Conservation (phyloP, 805 yeast species). For the Candida silvatica region DNA sequence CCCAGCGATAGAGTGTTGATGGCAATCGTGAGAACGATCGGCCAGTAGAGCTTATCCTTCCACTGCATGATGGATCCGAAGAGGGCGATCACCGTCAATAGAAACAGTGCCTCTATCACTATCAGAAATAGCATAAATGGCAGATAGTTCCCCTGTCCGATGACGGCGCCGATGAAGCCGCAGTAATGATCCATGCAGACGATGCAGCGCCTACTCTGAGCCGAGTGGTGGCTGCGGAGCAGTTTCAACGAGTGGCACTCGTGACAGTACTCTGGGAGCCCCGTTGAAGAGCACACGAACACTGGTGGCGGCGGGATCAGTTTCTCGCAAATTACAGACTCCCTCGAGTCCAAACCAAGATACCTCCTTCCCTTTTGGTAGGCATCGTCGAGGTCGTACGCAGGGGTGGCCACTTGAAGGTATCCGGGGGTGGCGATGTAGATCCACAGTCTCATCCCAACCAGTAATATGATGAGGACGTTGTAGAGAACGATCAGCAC, state of each 20-base stretch:
- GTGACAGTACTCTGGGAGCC: constrained; percentile 73
- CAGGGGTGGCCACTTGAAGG: constrained; percentile 28
- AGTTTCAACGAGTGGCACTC: constrained; percentile 58
- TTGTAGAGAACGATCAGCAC: constrained; percentile 25
- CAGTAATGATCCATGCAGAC: constrained; percentile 82
- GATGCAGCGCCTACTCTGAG: constrained; percentile 46
- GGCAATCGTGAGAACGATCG: constrained; percentile 27
- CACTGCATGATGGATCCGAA: constrained; percentile 14
- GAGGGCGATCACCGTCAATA: constrained; percentile 15
- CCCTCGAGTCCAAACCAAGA: constrained; percentile 1
- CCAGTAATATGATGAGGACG: constrained; percentile 18
- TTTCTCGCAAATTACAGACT: constrained; percentile 3
- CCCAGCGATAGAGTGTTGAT: constrained; percentile 35
- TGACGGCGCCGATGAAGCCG: constrained; percentile 61
- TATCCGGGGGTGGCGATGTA: constrained; percentile 51
- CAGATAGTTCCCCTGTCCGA: constrained; percentile 61
- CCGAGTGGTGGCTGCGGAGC: constrained; percentile 65
- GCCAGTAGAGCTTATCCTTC: constrained; percentile 12
- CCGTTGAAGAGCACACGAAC: constrained; percentile 63
- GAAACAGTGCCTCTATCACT: constrained; percentile 29
- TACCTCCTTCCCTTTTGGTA: constrained; percentile 11
- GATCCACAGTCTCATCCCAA: constrained; percentile 37
- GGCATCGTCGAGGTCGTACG: constrained; percentile 22
- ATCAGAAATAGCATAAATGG: constrained; percentile 46
- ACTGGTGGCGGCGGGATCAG: constrained; percentile 36